phyloP scores from a whole-genome alignment of 306 rosid species.

The Rosa persica region DNA sequence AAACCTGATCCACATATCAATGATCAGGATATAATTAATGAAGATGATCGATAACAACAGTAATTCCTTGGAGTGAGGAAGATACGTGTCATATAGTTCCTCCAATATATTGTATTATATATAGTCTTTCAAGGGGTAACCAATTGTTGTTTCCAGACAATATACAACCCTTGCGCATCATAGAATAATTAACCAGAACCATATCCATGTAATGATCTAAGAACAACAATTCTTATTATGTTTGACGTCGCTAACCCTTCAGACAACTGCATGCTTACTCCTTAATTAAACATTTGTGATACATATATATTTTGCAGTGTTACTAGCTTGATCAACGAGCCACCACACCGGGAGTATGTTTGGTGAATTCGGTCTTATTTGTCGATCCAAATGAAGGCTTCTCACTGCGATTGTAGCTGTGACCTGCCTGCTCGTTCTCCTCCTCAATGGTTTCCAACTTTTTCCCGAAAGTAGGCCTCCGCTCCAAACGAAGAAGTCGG shows the following conservation, averaged over 20 bases:
- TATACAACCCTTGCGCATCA: too few species aligned
- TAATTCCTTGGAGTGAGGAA: too few species aligned
- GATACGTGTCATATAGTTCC: too few species aligned
- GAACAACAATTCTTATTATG: not conserved
- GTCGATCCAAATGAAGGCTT: slow-evolving; percentile 1
- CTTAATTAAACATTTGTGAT: not conserved
- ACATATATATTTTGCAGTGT: not conserved
- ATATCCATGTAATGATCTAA: not conserved
- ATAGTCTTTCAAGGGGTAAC: not conserved
- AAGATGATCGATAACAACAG: too few species aligned
- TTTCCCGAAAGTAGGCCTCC: slow-evolving; percentile 16
- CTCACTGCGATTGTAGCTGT: not conserved
- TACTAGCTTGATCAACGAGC: slow-evolving; percentile 18
- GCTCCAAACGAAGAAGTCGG: not conserved
- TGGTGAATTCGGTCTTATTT: not conserved
- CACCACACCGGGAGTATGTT: slow-evolving; percentile 3
- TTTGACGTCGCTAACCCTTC: not conserved
- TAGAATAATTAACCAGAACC: not conserved
- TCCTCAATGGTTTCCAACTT: slow-evolving; percentile 18
- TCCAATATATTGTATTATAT: too few species aligned
- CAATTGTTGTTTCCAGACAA: not conserved
- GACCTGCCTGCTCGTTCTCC: slow-evolving; percentile 16
- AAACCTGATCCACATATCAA: too few species aligned
- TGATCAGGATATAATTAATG: too few species aligned
- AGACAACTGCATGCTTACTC: not conserved